Evolutionary conservation across 495 filamentous ascomycete species (phyloP).

Genomic region (Trichoderma reesei): DNA sequence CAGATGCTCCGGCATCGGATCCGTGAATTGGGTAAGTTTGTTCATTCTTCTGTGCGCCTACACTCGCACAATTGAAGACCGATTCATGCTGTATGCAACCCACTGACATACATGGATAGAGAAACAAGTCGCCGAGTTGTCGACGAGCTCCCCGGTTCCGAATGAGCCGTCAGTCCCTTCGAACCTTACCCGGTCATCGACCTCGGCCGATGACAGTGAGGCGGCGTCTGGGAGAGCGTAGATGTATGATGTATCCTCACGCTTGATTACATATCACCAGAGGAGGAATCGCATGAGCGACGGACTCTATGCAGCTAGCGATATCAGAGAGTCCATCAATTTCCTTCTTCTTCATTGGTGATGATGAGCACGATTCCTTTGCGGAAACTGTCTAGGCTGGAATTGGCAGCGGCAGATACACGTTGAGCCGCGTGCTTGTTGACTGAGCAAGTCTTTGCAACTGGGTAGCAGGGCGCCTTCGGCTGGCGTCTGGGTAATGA

Average conservation of each 20-base stretch:
- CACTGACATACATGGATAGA: not conserved
- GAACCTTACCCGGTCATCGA: not conserved
- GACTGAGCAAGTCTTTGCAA: not conserved
- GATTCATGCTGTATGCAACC: not conserved
- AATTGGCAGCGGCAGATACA: not conserved
- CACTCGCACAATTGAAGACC: not conserved
- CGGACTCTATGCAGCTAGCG: no score
- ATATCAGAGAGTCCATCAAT: no score
- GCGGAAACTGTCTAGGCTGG: not conserved
- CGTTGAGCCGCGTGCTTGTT: not conserved
- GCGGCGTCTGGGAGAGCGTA: not conserved
- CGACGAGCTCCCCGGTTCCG: not conserved
- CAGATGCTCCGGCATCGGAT: constrained; percentile 76
- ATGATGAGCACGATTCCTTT: not conserved
- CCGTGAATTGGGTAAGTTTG: constrained; percentile 20
- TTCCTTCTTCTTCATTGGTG: no score
- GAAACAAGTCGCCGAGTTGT: constrained; percentile 8
- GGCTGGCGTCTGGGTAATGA: not conserved
- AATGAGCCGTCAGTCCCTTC: not conserved
- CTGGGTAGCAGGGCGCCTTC: not conserved
- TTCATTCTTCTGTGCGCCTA: not conserved
- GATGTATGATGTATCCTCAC: not conserved
- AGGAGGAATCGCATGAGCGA: no score
- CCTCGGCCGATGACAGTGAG: not conserved
- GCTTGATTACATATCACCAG: no score